phyloP scores from a whole-genome alignment of 805 yeast genomes.

The Candida caryicola region DNA sequence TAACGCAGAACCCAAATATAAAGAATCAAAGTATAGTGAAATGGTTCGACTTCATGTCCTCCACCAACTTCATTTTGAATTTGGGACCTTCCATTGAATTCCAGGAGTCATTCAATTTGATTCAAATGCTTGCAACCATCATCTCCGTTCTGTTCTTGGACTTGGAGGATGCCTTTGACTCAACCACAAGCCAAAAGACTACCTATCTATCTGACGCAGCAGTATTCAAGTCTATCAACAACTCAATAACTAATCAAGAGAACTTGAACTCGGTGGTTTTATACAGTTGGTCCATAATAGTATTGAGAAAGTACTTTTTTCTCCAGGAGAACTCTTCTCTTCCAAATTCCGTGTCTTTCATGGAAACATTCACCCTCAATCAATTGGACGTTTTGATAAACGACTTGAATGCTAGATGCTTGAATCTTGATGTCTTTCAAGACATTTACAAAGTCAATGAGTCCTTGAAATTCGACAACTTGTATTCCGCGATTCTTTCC shows the following conservation, averaged over 20 bases:
- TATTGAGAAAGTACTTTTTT: conserved; percentile 49
- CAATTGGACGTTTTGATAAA: conserved; percentile 21
- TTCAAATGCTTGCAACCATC: conserved; percentile 48
- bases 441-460: conserved; percentile 41
- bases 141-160: conserved; percentile 55
- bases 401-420: conserved; percentile 39
- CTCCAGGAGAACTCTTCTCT: conserved; percentile 37
- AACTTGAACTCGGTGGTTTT: conserved; percentile 47
- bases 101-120: conserved; percentile 27
- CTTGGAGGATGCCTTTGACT: conserved; percentile 47
- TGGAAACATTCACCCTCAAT: conserved; percentile 5
- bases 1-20: conserved; percentile 36
- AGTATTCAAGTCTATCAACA: conserved; percentile 40
- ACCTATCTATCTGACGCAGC: not conserved
- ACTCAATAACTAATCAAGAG: conserved; percentile 32
- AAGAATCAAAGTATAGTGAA: conserved; percentile 31
- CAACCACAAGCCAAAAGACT: not conserved
- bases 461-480: conserved; percentile 46
- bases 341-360: conserved; percentile 1
- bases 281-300: conserved; percentile 65
- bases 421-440: conserved; percentile 42
- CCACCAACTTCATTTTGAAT: conserved; percentile 22
- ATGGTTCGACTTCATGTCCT: conserved; percentile 58
- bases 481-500: conserved; percentile 51
- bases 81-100: conserved; percentile 25